Percentiles rank a stretch among this genome's conserved stretches.
Conservation (phyloP, 2,329 filamentous ascomycete species). For the Aspergillaceae sp. region DNA sequence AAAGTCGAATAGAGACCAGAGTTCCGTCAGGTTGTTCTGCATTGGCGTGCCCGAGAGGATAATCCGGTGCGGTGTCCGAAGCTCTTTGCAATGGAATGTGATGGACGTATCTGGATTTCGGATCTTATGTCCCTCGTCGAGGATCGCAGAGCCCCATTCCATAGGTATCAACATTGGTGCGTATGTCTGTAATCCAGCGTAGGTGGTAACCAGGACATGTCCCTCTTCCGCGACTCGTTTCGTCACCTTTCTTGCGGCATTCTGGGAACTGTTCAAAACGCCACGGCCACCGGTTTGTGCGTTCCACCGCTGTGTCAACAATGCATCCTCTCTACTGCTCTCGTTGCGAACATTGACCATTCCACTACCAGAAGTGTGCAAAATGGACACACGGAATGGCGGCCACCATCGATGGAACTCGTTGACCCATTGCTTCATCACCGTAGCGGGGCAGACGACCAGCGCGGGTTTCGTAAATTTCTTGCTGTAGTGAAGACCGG, state of each 20-base stretch:
- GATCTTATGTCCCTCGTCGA: constrained; percentile 98
- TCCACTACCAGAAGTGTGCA: constrained; percentile 91
- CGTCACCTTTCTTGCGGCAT: constrained; percentile 69
- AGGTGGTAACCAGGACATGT: constrained; percentile 91
- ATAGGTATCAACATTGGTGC: constrained; percentile 70
- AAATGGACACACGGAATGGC: constrained; percentile 87
- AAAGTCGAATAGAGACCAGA: constrained; percentile 98
- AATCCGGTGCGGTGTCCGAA: constrained; percentile 79
- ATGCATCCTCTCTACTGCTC: constrained; percentile 52
- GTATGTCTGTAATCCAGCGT: constrained; percentile 91
- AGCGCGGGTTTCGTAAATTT: constrained; percentile 77
- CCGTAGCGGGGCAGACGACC: constrained; percentile 85
- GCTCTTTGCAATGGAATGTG: constrained; percentile 88
- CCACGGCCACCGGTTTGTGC: constrained; percentile 27
- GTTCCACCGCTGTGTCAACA: constrained; percentile 51
- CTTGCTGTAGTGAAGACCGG: constrained; percentile 84
- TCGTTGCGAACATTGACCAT: constrained; percentile 72
- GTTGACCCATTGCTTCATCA: constrained; percentile 96
- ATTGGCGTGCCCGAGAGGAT: constrained; percentile 96
- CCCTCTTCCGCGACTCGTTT: constrained; percentile 73
- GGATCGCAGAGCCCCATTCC: constrained; percentile 85
- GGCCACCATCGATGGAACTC: constrained; percentile 99
- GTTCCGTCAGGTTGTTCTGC: constrained; percentile 89
- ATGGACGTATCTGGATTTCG: constrained; percentile 92
- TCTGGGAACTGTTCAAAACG: constrained; percentile 45